Base-by-base conservation (phyloP, 2,329 filamentous ascomycete genomes). In the Xylaria sp. region DNA sequence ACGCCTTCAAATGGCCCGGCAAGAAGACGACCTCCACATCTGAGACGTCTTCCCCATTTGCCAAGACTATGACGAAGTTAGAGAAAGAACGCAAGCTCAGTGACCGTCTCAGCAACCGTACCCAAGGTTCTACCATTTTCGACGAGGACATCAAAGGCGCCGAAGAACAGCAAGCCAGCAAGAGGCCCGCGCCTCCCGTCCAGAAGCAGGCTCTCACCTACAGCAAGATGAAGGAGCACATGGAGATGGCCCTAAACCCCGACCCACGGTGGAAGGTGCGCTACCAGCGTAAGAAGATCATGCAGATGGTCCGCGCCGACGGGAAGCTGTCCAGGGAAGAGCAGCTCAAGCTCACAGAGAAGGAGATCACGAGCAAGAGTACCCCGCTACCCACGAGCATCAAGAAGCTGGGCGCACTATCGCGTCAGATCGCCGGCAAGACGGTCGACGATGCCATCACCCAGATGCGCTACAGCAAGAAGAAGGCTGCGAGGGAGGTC, bases 401-500 rank as follows among this genome's bases (percentile, higher is more conserved):
- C 71, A 99, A 99, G 89, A 99, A 99, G 84, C 86, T 99, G 63
- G 90, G 91, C 60, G 91, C 92, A 75, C 83, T 99, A 58, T 90
- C 95, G 28, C 89, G 91, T 63, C 96, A 98, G 82, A 96, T 99
- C 76, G 87, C 90, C 2, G 96, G 96, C 72, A 98, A 97, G 87
- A 90, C 91, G n/a, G 85, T 99, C 69, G 93, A 97, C 66, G 94
- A 99, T 41, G 96, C 96, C 15, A 93, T 98, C 72, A 82, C 92
- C 63, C 96, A 99, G 85, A 97, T 99, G 93, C 89, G 91, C 64
- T 98, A 95, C 83, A 95, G 91, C 80, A 93, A 93, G 84, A 99
- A 99, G 88, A 95, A 94, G 83, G 92, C 91, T 71, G 93, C 95
- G 7, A 84, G 88, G 72, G 93, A 97, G 76, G 89, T 98, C 32